Evolutionary conservation across 306 rosid genomes (phyloP).

Genomic region (Trichosanthes truncata): DNA sequence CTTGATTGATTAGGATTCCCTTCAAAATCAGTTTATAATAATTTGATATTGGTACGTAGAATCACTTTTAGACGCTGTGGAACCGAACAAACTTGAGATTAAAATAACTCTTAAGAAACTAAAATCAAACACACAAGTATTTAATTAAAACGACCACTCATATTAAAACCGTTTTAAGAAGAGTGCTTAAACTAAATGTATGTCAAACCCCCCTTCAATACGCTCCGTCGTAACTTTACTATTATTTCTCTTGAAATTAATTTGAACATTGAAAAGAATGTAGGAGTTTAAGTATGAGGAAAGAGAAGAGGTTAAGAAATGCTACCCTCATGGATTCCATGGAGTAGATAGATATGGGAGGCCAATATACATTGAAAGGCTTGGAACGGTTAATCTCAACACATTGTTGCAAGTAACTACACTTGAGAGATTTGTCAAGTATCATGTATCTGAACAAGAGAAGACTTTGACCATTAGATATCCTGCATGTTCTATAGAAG

Average conservation of each 20-base stretch:
- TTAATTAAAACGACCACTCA: too few species aligned
- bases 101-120: too few species aligned
- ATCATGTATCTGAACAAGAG: conserved; percentile 89
- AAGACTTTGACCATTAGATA: conserved; percentile 51
- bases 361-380: conserved; percentile 74
- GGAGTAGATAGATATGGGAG: conserved; percentile 77
- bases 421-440: conserved; percentile 50
- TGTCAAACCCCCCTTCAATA: not conserved
- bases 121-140: too few species aligned
- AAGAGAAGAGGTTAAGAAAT: conserved; percentile 52
- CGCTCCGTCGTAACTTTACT: too few species aligned
- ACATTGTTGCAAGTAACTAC: conserved; percentile 53
- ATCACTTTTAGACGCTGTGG: too few species aligned
- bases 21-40: too few species aligned
- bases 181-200: too few species aligned
- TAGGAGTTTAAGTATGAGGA: conserved; percentile 81
- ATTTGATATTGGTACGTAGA: too few species aligned
- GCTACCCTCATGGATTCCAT: conserved; percentile 85
- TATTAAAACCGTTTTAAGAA: too few species aligned
- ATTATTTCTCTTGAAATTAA: too few species aligned
- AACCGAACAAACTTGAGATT: too few species aligned
- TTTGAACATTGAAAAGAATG: not conserved
- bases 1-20: too few species aligned
- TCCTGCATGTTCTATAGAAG: conserved; percentile 76
- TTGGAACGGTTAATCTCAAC: conserved; percentile 65